Evolutionary conservation across 345 rosid genomes (phyloP).

Genomic region (Gynandropsis gynandra): DNA sequence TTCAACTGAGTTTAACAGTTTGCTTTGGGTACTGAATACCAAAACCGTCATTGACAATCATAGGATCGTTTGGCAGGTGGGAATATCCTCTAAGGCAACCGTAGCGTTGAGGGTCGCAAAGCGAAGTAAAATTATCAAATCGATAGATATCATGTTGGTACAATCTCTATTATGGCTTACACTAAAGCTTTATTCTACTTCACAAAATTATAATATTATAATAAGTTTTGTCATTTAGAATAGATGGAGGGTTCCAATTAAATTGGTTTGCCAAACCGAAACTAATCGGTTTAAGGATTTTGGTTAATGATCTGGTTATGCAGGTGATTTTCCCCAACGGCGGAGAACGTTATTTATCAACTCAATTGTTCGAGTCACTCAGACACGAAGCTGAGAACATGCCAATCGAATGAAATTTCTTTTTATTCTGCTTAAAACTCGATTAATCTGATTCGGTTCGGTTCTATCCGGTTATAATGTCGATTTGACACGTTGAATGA

Average conservation of each 20-base stretch:
- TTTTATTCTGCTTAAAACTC: not conserved
- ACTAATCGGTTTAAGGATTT: not conserved
- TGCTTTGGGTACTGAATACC: not conserved
- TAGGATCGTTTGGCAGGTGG: conserved; percentile 33
- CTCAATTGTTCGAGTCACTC: conserved; percentile 46
- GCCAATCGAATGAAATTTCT: conserved; percentile 30
- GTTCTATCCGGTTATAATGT: not conserved
- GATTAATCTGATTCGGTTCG: not conserved
- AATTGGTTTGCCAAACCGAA: not conserved
- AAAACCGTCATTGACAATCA: not conserved
- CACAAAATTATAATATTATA: no score
- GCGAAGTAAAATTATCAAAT: conserved; percentile 12
- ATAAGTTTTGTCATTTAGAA: not conserved
- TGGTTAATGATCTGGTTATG: conserved; percentile 9
- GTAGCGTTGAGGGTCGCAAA: conserved; percentile 53
- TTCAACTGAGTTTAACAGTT: not conserved
- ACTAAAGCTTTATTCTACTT: no score
- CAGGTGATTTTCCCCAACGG: conserved; percentile 68
- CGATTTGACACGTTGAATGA: no score
- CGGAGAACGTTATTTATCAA: conserved; percentile 66
- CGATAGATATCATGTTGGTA: no score
- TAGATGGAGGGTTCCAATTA: not conserved
- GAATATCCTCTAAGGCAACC: conserved; percentile 62
- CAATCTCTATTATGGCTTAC: no score
- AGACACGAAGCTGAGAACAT: conserved; percentile 55